These are phyloP conservation scores for Pistacia atlantica DNA, from an alignment of 345 rosid species.

Conservation along the genomic window DNA sequence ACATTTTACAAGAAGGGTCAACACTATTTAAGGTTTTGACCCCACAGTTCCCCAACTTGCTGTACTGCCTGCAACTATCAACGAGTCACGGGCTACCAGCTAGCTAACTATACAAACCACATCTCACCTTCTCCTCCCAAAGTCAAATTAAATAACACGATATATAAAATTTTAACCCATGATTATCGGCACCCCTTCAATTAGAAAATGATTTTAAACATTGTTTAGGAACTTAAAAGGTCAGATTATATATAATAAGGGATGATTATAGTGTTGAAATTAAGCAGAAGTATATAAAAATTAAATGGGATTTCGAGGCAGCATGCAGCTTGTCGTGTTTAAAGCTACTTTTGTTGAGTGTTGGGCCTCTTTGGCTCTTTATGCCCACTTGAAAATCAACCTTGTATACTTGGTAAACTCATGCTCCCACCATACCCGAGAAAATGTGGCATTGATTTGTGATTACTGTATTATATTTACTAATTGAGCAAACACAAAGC, in stretches of 20 bases:
- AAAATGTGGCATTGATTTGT: too few species aligned
- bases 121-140: too few species aligned
- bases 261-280: too few species aligned
- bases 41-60: slow-evolving; percentile 30
- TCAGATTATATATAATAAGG: too few species aligned
- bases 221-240: too few species aligned
- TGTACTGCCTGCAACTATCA: slow-evolving; percentile 6
- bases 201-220: too few species aligned
- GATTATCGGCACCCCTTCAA: not conserved
- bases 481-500: too few species aligned
- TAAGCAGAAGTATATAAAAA: too few species aligned
- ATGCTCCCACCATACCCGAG: not conserved
- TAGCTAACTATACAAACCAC: too few species aligned
- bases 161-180: not conserved
- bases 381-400: not conserved
- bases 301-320: slow-evolving; percentile 5
- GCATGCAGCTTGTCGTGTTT: slow-evolving; percentile 5
- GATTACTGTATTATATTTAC: too few species aligned
- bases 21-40: slow-evolving; percentile 22
- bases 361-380: slow-evolving; percentile 20
- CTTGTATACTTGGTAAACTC: not conserved
- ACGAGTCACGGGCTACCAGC: slow-evolving; percentile 15
- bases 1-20: slow-evolving; percentile 30
- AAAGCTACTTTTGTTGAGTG: slow-evolving; percentile 10
- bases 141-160: too few species aligned